Percentiles rank a stretch among this genome's conserved stretches.
These are phyloP conservation scores for Aspergillus nanangensis DNA, from an alignment of 495 filamentous ascomycete species.

Conservation along the genomic window DNA sequence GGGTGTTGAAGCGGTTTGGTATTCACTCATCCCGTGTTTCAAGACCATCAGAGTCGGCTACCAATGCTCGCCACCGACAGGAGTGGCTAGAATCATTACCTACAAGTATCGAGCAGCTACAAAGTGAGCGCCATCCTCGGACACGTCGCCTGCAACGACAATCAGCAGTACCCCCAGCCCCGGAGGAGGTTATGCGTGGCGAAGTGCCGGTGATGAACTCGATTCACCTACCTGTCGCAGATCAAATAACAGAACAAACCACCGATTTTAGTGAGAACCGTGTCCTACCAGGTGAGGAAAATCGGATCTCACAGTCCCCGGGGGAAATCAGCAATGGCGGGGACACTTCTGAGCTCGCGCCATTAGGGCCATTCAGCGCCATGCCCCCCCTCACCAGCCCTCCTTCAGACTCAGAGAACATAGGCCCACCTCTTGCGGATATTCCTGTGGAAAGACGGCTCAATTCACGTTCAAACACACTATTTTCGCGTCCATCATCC, in stretches of 20 bases:
- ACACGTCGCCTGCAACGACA: conserved; percentile 5
- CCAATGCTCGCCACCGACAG: conserved; percentile 11
- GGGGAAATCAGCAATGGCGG: conserved; percentile 32
- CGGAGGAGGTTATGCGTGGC: conserved; percentile 1
- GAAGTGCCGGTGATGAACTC: not conserved
- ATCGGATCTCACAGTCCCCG: conserved; percentile 35
- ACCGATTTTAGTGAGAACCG: conserved; percentile 19
- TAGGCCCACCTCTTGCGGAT: conserved; percentile 11
- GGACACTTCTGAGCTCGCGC: conserved; percentile 26
- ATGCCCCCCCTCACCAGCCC: conserved; percentile 11
- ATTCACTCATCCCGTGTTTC: conserved; percentile 13
- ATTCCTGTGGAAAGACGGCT: conserved; percentile 15
- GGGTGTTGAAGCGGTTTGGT: conserved; percentile 31
- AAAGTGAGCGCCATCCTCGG: conserved; percentile 24
- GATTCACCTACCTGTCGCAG: conserved; percentile 6
- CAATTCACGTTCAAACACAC: conserved; percentile 37
- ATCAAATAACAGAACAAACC: conserved; percentile 8
- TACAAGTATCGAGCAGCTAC: conserved; percentile 26
- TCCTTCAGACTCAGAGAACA: conserved; percentile 11
- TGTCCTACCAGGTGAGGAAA: conserved; percentile 30
- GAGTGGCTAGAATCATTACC: conserved; percentile 25
- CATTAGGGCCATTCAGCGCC: conserved; percentile 22
- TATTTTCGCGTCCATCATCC: conserved; percentile 38
- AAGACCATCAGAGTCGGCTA: conserved; percentile 11
- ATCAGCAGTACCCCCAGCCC: conserved; percentile 2